These are phyloP conservation scores for Psilocybe tampanensis DNA, from an alignment of 768 basidiomycete genomes.

Conservation along the genomic window DNA sequence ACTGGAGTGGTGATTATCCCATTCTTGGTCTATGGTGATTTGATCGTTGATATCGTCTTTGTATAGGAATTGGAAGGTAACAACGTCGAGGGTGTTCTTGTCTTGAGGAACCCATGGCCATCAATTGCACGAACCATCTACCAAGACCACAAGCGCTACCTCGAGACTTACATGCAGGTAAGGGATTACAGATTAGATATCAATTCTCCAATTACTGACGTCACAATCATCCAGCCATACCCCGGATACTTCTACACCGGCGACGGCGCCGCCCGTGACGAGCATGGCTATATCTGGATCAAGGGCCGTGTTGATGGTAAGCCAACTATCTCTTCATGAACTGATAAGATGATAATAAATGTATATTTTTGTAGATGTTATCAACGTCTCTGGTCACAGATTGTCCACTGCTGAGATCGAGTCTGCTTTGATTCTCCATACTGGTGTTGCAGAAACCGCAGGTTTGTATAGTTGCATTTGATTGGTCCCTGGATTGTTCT, in stretches of 20 bases:
- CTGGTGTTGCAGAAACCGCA: conserved; percentile 95
- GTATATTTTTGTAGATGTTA: conserved; percentile 64
- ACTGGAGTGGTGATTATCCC: conserved; percentile 56
- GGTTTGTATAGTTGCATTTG: conserved; percentile 38
- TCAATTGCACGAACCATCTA: conserved; percentile 93
- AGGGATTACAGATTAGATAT: not conserved
- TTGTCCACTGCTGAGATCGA: conserved; percentile 98
- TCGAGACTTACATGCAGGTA: conserved; percentile 54
- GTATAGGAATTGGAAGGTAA: conserved; percentile 69
- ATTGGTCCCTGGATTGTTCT: not conserved
- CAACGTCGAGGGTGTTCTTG: conserved; percentile 89
- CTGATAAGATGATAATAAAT: not conserved
- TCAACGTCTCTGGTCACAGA: conserved; percentile 97
- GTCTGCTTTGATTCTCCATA: conserved; percentile 92
- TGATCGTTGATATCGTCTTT: not conserved
- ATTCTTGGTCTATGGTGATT: not conserved
- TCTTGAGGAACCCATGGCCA: conserved; percentile 88
- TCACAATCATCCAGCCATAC: conserved; percentile 53
- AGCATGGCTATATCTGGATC: conserved; percentile 98
- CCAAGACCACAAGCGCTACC: conserved; percentile 83
- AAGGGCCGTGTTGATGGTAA: conserved; percentile 92
- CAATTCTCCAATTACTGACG: not conserved
- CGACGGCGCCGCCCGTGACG: conserved; percentile 92
- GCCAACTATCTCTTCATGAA: conserved; percentile 17
- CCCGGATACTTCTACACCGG: conserved; percentile 96